Evolutionary conservation across 1,139 yeast species (phyloP).

Genomic region (Sugiyamaella grinbergsii): DNA sequence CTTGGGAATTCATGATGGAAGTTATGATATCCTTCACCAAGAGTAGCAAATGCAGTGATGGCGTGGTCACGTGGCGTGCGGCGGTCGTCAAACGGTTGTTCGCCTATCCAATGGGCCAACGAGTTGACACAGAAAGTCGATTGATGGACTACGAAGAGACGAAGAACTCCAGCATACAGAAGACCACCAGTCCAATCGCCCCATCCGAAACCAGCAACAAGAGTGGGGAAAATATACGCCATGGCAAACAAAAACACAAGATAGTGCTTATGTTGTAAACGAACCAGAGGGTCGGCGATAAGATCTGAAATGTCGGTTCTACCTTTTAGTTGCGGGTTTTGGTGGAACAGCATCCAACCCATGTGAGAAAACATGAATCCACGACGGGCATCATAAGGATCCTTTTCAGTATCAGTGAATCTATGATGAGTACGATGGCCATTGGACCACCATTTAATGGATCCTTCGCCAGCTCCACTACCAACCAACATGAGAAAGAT

Average conservation of each 20-base stretch:
- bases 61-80: slow-evolving; percentile 97
- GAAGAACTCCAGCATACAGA: slow-evolving; percentile 84
- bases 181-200: slow-evolving; percentile 93
- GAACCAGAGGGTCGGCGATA: slow-evolving; percentile 84
- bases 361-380: slow-evolving; percentile 96
- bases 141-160: slow-evolving; percentile 86
- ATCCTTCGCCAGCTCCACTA: slow-evolving; percentile 95
- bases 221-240: slow-evolving; percentile 73
- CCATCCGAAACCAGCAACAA: slow-evolving; percentile 78
- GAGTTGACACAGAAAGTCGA: slow-evolving; percentile 99
- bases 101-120: slow-evolving; percentile 97
- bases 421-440: slow-evolving; percentile 97
- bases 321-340: slow-evolving; percentile 93
- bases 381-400: slow-evolving; percentile 94
- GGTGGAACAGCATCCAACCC: slow-evolving; percentile 96
- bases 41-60: slow-evolving; percentile 89
- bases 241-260: slow-evolving; percentile 62
- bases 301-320: slow-evolving; percentile 95
- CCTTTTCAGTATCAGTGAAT: slow-evolving; percentile 94
- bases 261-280: slow-evolving; percentile 93
- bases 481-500: slow-evolving; percentile 81
- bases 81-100: slow-evolving; percentile 96
- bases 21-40: slow-evolving; percentile 99
- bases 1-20: slow-evolving; percentile 99
- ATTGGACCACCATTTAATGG: slow-evolving; percentile 99